Evolutionary conservation across 805 yeast genomes (phyloP), one percentile per base, ranked within the genome.

Genomic region (Sugiyamaella qingdaonensis): DNA sequence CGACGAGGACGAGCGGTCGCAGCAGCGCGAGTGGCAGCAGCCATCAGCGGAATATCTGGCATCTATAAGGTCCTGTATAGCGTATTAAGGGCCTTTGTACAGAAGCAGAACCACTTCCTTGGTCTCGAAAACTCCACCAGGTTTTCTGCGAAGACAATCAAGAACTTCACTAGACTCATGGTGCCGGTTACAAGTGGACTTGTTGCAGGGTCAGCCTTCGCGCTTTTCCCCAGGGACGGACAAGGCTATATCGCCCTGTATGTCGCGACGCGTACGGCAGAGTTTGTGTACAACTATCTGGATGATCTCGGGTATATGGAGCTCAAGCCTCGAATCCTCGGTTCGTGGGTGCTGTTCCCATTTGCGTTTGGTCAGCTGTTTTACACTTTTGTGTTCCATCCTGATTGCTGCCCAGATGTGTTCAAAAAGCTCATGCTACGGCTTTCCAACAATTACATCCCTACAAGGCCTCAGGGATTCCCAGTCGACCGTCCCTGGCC

Each of bases 261-360:
- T 51, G 46, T 61, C 13, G 63, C 65, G 4, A 56, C 68, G 14
- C 62, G 68, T 46, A 67, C 72, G 10, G 63, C 60, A 9, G 75
- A 73, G 56, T 64, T 64, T 54, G 49, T 61, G 14, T 68, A 66
- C 60, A 69, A 70, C 56, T 60, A 57, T 51, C 58, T 68, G 33
- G 70, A 70, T 33, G 72, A 70, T 55, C 51, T 58, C 27, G 71
- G 68, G 7, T 58, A 57, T 50, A 53, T 70, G 44, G 64, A 64
- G 57, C 65, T 67, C 60, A 65, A 59, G 64, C 70, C 58, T 54
- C 69, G 61, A 58, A 67, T 43, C 64, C 72, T 63, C 47, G 74
- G 73, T 2, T 58, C 73, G 11, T 72, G 75, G 75, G 64, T 52
- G 37, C 60, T 73, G 51, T 69, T 73, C 59, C 77, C 77, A 2